A percentile compares a stretch with the other conserved stretches of the same genome.
Evolutionary conservation across 805 yeast species (phyloP).

Genomic region (Saccharomycopsis microspora): DNA sequence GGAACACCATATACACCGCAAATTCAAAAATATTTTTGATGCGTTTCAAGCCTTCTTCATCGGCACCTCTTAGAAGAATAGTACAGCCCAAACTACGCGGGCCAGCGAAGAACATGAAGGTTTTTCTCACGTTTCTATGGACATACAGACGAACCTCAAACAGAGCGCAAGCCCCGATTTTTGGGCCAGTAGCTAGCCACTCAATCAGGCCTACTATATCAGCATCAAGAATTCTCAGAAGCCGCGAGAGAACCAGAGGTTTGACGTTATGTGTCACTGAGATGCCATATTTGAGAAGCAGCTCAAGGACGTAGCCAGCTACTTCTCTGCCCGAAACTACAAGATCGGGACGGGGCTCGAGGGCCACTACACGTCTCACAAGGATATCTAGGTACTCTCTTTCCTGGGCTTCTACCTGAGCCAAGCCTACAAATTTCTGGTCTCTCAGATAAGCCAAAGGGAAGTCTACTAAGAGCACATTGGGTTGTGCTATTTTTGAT

Average conservation of each 20-base stretch:
- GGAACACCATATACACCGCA: slow-evolving; percentile 67
- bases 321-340: slow-evolving; percentile 70
- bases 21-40: slow-evolving; percentile 75
- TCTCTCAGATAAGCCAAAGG: slow-evolving; percentile 77
- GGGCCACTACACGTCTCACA: slow-evolving; percentile 63
- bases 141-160: slow-evolving; percentile 65
- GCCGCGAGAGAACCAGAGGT: slow-evolving; percentile 67
- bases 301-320: slow-evolving; percentile 67
- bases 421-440: slow-evolving; percentile 61
- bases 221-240: slow-evolving; percentile 70
- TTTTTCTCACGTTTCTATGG: slow-evolving; percentile 44
- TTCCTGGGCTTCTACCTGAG: slow-evolving; percentile 81
- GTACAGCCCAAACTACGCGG: slow-evolving; percentile 74
- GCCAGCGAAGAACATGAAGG: slow-evolving; percentile 73
- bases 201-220: slow-evolving; percentile 83
- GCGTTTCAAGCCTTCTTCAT: slow-evolving; percentile 45
- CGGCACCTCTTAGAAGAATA: slow-evolving; percentile 73
- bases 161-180: slow-evolving; percentile 61
- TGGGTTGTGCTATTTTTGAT: slow-evolving; percentile 47
- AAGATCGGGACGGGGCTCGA: slow-evolving; percentile 54
- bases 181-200: slow-evolving; percentile 59
- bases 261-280: slow-evolving; percentile 76
- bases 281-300: slow-evolving; percentile 63
- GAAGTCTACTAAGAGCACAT: slow-evolving; percentile 73
- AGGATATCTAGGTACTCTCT: slow-evolving; percentile 71